Evolutionary conservation across 768 basidiomycete species (phyloP), one percentile per base, ranked within the genome.

Genomic region (Zangia roseola): DNA sequence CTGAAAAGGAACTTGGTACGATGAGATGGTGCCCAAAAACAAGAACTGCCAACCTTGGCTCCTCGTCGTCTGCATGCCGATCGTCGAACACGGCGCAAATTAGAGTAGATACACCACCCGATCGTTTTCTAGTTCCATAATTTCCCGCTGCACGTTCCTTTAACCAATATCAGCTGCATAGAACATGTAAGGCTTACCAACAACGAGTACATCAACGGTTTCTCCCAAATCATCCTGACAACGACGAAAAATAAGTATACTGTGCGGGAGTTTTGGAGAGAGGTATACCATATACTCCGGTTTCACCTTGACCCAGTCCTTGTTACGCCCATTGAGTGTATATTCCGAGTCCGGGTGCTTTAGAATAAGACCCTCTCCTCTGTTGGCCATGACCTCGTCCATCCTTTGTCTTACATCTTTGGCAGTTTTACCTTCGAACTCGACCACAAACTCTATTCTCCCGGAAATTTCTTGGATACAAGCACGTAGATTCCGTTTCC

Each of bases 241-340:
- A 36, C 14, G 12, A 36, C 10, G 10, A 41, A 6, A 20, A 33
- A 36, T 63, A 24, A 57, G 17, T 12, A 17, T 16, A n/a, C 14
- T 17, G 14, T 17, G 16, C 31, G 28, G 30, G 20, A 30, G 25
- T 2, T 9, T 35, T 4, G 2, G 21, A 6, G 14, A 16, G 2
- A 10, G 21, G 63, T 71, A 43, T 55, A 88, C 89, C 84, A 90
- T 88, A 55, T 91, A 93, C 64, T 92, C 90, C 1, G 88, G 88
- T 59, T 91, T 91, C 20, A 93, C 86, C 73, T 99, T 99, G 60
- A 95, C 83, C 95, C 97, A 99, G 58, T 91, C 87, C 65, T 83
- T 80, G 58, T 88, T 91, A 50, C 97, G 76, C 1, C 90, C 92
- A 57, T 94, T 94, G 36, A 97, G 71, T 12, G 82, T 75, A 67